A percentile compares a stretch with the other conserved stretches of the same genome.
These are phyloP conservation scores for Maudiozyma turicensis DNA, from an alignment of 805 yeast genomes.

Conservation along the genomic window DNA sequence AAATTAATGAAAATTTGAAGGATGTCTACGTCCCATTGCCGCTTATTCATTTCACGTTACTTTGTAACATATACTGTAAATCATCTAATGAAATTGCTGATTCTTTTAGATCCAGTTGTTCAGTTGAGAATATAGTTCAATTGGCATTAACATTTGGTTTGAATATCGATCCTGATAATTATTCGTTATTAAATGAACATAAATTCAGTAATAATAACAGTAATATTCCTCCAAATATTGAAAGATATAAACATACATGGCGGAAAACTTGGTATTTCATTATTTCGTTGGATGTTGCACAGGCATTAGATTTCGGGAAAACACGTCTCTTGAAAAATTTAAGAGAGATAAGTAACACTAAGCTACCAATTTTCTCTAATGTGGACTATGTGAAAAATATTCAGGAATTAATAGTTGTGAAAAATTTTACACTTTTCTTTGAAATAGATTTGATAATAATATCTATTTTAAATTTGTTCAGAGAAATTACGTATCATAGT, in stretches of 20 bases:
- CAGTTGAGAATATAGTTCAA: conserved; percentile 46
- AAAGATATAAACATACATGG: conserved; percentile 2
- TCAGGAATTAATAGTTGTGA: conserved; percentile 1
- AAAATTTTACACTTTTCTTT: not conserved
- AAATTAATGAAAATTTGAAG: not conserved
- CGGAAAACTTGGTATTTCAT: conserved; percentile 1
- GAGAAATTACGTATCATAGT: not conserved
- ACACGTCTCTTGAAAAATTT: conserved; percentile 2
- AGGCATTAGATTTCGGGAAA: conserved; percentile 1
- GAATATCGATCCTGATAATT: conserved; percentile 52
- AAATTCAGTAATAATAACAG: not conserved
- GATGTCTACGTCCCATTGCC: not conserved
- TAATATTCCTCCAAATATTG: not conserved
- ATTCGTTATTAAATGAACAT: not conserved
- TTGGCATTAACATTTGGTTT: conserved; percentile 60
- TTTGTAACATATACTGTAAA: conserved; percentile 43
- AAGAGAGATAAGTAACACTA: not conserved
- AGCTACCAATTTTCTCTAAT: conserved; percentile 1
- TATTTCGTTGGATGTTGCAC: not conserved
- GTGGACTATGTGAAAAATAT: conserved; percentile 1
- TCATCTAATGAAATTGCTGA: conserved; percentile 48
- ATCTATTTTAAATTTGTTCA: not conserved
- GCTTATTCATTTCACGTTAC: conserved; percentile 43
- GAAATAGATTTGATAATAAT: conserved; percentile 1
- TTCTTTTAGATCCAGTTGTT: conserved; percentile 43